Conservation (phyloP, 345 rosid genomes). For the Boechera stricta region DNA sequence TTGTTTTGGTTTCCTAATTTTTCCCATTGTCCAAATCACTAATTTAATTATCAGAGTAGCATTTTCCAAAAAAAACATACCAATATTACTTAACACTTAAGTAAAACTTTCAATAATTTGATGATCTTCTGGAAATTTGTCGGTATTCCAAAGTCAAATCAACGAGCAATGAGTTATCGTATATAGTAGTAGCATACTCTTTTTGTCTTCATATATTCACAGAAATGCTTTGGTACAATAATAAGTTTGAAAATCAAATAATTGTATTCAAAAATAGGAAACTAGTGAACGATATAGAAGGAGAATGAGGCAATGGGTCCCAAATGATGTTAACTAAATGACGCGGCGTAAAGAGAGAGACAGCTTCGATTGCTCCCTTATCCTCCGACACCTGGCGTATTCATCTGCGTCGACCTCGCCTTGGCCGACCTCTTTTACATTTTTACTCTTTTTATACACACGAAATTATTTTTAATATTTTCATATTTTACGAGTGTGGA, state of each 20-base stretch:
- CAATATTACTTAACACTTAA: background rate
- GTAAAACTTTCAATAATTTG: background rate
- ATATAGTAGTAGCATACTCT: background rate
- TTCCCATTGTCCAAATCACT: background rate
- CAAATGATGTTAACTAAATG: background rate
- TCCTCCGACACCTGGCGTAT: constrained; percentile 18
- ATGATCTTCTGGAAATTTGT: background rate
- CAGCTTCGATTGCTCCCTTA: constrained; percentile 41
- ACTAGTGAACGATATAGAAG: constrained; percentile 19
- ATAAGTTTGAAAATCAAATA: background rate
- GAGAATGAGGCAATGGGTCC: constrained; percentile 37
- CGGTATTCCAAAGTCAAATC: background rate
- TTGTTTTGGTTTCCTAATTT: background rate
- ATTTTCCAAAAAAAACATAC: background rate
- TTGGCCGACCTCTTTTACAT: constrained; percentile 37
- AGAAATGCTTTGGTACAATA: background rate
- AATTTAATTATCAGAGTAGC: background rate
- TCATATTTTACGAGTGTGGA: too few relatives aligned
- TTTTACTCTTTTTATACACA: background rate
- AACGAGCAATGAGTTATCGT: background rate
- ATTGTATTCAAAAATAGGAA: background rate
- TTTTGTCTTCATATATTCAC: background rate
- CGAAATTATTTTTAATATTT: too few relatives aligned
- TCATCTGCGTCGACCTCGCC: constrained; percentile 35
- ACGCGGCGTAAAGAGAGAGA: constrained; percentile 37